phyloP scores from a whole-genome alignment of 345 rosid species.

The Stellera chamaejasme region DNA sequence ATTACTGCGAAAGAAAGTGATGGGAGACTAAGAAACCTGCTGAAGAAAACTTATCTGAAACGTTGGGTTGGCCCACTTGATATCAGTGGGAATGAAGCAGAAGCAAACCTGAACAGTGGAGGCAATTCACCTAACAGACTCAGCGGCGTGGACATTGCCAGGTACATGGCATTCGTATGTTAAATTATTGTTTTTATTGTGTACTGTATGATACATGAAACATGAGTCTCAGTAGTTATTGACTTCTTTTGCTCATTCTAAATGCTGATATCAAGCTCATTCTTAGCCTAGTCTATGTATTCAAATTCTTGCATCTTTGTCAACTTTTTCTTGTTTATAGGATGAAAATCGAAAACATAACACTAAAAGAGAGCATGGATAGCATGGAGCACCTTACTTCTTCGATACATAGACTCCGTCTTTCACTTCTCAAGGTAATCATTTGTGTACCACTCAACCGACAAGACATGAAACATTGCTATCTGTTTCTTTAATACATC shows the following conservation, averaged over 20 bases:
- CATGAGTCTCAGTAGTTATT: slow-evolving; percentile 7
- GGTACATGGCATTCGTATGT: slow-evolving; percentile 34
- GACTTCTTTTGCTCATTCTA: not conserved
- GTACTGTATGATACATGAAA: not conserved
- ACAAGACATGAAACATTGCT: slow-evolving; percentile 1
- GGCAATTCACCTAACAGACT: slow-evolving; percentile 25
- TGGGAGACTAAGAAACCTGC: slow-evolving; percentile 66
- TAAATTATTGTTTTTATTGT: slow-evolving; percentile 3
- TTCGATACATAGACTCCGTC: slow-evolving; percentile 72
- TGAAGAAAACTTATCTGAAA: slow-evolving; percentile 73
- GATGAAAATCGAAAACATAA: slow-evolving; percentile 85
- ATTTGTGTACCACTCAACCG: not conserved
- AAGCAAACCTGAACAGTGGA: slow-evolving; percentile 26
- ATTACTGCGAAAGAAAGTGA: slow-evolving; percentile 38
- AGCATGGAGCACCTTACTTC: slow-evolving; percentile 74
- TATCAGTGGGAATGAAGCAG: slow-evolving; percentile 42
- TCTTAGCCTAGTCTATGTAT: no score
- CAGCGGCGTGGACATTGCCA: slow-evolving; percentile 54
- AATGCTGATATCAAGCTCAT: not conserved
- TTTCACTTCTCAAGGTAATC: slow-evolving; percentile 67
- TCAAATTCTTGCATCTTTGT: not conserved
- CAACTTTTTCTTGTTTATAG: slow-evolving; percentile 27
- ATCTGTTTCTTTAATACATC: not conserved
- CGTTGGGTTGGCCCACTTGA: slow-evolving; percentile 62
- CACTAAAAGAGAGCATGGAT: slow-evolving; percentile 83